These are phyloP conservation scores for Leucocoprinus sp. DNA, from an alignment of 768 basidiomycete species.

Conservation along the genomic window DNA sequence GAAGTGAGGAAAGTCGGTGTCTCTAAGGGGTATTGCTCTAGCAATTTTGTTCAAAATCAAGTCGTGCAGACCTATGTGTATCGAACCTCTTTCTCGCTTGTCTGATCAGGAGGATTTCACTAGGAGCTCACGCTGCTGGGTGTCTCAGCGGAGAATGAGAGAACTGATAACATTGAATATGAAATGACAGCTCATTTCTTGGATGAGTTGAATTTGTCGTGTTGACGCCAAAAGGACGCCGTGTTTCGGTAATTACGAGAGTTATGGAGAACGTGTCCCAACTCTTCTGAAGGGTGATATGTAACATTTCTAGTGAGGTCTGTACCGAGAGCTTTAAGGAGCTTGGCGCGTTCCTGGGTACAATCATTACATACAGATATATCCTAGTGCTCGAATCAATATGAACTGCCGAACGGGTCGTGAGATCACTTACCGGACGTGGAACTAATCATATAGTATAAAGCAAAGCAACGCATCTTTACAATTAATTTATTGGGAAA, in stretches of 20 bases:
- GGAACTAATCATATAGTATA: neutral
- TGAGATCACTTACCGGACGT: neutral
- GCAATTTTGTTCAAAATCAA: neutral
- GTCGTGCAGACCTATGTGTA: neutral
- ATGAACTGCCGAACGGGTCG: neutral
- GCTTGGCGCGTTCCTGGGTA: neutral
- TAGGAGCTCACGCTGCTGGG: neutral
- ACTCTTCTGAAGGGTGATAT: neutral
- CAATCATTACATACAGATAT: neutral
- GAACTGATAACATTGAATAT: neutral
- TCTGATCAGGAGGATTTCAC: neutral
- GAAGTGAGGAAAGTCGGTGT: neutral
- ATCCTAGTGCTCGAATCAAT: neutral
- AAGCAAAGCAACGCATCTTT: constrained; percentile 7
- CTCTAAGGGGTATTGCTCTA: neutral
- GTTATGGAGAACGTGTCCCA: neutral
- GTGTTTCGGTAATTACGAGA: neutral
- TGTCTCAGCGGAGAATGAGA: neutral
- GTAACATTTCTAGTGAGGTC: neutral
- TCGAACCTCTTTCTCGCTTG: neutral
- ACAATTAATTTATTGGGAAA: constrained; percentile 20
- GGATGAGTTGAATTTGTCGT: neutral
- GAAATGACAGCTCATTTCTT: neutral
- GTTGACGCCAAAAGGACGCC: neutral
- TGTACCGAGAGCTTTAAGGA: neutral